Evolutionary conservation across 805 yeast genomes (phyloP), one percentile per base, ranked within the genome.

Genomic region (Yamadazyma sp.): DNA sequence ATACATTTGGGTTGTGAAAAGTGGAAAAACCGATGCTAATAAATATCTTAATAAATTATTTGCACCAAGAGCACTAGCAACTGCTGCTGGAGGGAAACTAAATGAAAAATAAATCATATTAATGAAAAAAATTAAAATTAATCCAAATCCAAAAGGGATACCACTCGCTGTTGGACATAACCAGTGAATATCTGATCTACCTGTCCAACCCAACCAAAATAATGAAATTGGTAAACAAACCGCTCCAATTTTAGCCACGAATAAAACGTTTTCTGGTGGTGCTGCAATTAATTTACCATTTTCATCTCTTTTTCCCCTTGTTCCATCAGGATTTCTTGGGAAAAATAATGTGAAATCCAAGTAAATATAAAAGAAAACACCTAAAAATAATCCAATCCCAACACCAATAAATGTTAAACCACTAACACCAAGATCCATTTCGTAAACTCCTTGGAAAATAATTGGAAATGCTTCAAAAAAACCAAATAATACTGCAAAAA

Each of bases 21-120:
- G 67, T 37, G 96, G 96, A 70, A 88, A 81, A 14, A 80, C 85
- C 5, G 86, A 78, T 7, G 94, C 86, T 42, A 83, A 55, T 21
- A 81, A 47, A 53, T 86, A 86, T 62, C 96, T 75, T 38, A 81
- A 58, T 51, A 88, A 66, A 55, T 85, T 86, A 61, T 87, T 88
- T 10, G 95, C 96, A 23, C 95, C 95, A 42, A 86, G 58, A 3
- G 94, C 91, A n/a, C 91, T 80, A 0, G 96, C 95, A 15, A 86
- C 82, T 22, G 74, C 72, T 22, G 78, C 58, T 30, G 91, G 87
- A 18, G 93, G 91, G 56, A 78, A 85, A 4, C 83, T 57, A 70
- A 78, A 69, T 23, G 84, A 65, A 57, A 84, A 81, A 55, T 84
- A 85, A 31, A 78, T 73, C 51, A 84, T 68, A 31, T 78, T 75